Base-by-base conservation (phyloP, 768 basidiomycete genomes). In the Mycena filopes region DNA sequence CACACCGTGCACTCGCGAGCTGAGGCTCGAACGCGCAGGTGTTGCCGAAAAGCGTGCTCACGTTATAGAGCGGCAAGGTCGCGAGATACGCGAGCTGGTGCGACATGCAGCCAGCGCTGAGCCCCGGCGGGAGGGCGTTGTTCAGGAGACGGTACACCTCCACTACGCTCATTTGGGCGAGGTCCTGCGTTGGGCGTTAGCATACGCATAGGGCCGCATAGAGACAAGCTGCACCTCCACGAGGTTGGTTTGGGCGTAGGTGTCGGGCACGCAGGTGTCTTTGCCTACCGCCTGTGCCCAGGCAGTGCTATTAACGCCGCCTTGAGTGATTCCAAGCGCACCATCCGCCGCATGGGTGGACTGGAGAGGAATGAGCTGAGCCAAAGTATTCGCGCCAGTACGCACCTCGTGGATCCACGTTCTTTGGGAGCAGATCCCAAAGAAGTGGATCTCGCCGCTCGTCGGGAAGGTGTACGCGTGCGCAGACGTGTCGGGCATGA, bases 401-500 rank as follows among this genome's bases (percentile, higher is more conserved):
- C 59, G 20, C 12, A 60, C 64, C 65, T 66, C 65, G n/a, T 66
- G 65, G 12, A 66, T 29, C 53, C 51, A 60, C 9, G 47, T 50
- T 25, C 60, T 41, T 53, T 56, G 47, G 16, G 29, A 15, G 33
- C 43, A 47, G 29, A 55, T 54, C 13, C 65, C 53, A 31, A 60
- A 60, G 1, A 59, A 40, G 42, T 65, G 63, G 18, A 65, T 55
- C 10, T 65, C 63, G 25, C 63, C 55, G 20, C 42, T 43, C 25
- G 40, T 16, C 11, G 59, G 49, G 36, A 57, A 23, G 11, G 58
- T 60, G 42, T 60, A 66, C 21, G 59, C 59, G 3, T 31, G 28
- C 6, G 51, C 50, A 1, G 2, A 29, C 33, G 29, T 21, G 8
- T n/a, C 18, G 18, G 9, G 41, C n/a, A 49, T n/a, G n/a, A 56